Evolutionary conservation across 1,284 basidiomycete genomes (phyloP), one percentile per base, ranked within the genome.

Genomic region (Cryptococcus sp.): DNA sequence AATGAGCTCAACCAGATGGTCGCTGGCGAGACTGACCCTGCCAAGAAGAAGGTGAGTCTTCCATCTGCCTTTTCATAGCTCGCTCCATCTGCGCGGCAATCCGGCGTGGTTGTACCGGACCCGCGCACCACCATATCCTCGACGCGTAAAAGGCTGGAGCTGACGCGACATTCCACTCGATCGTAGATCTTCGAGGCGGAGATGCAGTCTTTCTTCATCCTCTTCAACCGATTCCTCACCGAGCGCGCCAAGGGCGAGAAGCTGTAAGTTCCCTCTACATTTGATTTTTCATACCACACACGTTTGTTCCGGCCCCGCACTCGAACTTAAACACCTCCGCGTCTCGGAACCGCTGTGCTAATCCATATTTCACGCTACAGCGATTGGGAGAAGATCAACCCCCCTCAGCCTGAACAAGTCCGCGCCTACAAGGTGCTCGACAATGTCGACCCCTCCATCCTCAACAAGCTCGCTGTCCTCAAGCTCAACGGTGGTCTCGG

Each of bases 401-500:
- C 95, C 6, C 96, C 96, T 55, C 88, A 91, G 38, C 86, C 87
- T 6, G 91, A 97, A 75, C 89, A 97, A 82, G 90, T 99, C 77
- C 85, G 95, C 38, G 87, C 89, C 23, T 99, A 99, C 80, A 82
- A 87, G 58, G 80, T 87, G 57, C 86, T 98, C 25, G 80, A 85
- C 25, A 69, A 84, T 54, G 83, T 83, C 56, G 85, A 91, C 75
- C 82, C 83, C 42, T 80, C 83, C 61, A 89, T 90, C 78, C 87
- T 97, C 74, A 87, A 87, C 84, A 95, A 94, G 83, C 88, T 99
- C 66, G 96, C 95, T 42, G 96, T 99, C 39, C 88, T 99, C 82
- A 99, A 99, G 83, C 91, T 99, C 79, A 99, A 99, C 80, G 96
- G 96, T 80, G 96, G 96, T 82, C 88, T 99, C 62, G 96, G 96